Percentiles rank a stretch among this genome's conserved stretches.
Conservation (phyloP, 257 asterid genomes). For the Petunia secreta region DNA sequence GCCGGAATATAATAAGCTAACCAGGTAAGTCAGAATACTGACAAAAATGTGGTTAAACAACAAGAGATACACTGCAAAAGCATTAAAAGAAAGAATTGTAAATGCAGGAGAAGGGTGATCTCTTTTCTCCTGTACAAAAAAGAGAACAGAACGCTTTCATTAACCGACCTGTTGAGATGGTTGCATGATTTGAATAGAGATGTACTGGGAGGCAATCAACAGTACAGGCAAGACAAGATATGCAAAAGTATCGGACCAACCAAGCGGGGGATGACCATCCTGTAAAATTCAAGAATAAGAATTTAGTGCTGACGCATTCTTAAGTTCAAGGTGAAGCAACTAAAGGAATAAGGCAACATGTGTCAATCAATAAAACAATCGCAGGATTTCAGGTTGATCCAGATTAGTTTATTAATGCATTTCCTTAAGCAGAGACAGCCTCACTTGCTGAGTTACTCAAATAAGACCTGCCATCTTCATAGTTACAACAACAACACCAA, state of each 20-base stretch:
- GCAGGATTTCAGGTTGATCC: not conserved
- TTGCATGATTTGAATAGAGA: constrained; percentile 93
- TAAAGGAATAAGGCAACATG: not conserved
- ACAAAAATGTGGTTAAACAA: constrained; percentile 9
- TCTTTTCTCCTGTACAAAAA: constrained; percentile 25
- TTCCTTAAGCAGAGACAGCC: not conserved
- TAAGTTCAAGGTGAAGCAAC: constrained; percentile 11
- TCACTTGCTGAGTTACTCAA: constrained; percentile 20
- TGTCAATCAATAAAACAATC: not conserved
- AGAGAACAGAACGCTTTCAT: constrained; percentile 19
- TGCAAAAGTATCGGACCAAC: constrained; percentile 93
- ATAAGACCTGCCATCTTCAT: not conserved
- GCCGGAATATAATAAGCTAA: not conserved
- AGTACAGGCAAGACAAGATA: constrained; percentile 91
- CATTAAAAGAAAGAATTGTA: not conserved
- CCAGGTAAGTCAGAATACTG: not conserved
- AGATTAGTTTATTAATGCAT: not conserved
- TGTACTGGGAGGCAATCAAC: constrained; percentile 71
- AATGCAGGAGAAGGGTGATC: constrained; percentile 11
- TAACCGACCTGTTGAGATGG: constrained; percentile 77
- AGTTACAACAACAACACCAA: not conserved
- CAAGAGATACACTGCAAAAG: not conserved
- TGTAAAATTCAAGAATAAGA: constrained; percentile 34
- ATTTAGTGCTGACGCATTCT: constrained; percentile 1
- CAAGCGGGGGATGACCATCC: constrained; percentile 99